These are phyloP conservation scores for Fusarium stilboides DNA, from an alignment of 2,329 filamentous ascomycete species.

Conservation along the genomic window DNA sequence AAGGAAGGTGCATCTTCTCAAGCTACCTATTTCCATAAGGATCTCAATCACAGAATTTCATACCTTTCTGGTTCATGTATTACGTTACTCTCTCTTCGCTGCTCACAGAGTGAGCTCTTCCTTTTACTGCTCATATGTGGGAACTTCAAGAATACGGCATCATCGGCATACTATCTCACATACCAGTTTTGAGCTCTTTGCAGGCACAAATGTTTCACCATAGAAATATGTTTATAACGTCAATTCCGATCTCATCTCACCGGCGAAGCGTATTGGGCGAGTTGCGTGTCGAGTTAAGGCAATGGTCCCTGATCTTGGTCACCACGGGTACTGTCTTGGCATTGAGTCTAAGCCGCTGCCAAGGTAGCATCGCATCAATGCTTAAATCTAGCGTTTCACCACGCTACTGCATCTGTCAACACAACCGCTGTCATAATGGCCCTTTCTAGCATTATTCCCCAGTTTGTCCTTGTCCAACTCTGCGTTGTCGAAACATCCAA, in stretches of 20 bases:
- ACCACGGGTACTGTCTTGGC: constrained; percentile 36
- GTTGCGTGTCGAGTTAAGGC: constrained; percentile 1
- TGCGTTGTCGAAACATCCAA: not conserved
- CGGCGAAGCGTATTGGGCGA: not conserved
- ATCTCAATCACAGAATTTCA: too few relatives aligned
- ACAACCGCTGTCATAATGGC: constrained; percentile 11
- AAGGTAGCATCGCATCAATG: constrained; percentile 49
- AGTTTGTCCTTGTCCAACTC: not conserved
- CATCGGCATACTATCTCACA: not conserved
- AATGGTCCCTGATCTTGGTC: constrained; percentile 13
- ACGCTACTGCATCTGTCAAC: constrained; percentile 33
- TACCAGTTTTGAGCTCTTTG: not conserved
- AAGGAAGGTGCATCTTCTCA: not conserved
- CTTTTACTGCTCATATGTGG: too few relatives aligned
- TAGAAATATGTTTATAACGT: not conserved
- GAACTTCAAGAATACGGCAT: too few relatives aligned
- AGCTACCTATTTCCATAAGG: not conserved
- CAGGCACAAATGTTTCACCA: not conserved
- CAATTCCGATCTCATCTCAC: constrained; percentile 3
- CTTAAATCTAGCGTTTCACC: constrained; percentile 46
- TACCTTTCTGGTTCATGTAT: too few relatives aligned
- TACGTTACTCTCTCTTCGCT: too few relatives aligned
- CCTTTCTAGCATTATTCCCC: not conserved
- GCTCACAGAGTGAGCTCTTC: too few relatives aligned
- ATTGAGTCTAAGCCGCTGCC: constrained; percentile 39